Conservation (phyloP, 108 stramenopile genomes). For the Conticribra guillardii region DNA sequence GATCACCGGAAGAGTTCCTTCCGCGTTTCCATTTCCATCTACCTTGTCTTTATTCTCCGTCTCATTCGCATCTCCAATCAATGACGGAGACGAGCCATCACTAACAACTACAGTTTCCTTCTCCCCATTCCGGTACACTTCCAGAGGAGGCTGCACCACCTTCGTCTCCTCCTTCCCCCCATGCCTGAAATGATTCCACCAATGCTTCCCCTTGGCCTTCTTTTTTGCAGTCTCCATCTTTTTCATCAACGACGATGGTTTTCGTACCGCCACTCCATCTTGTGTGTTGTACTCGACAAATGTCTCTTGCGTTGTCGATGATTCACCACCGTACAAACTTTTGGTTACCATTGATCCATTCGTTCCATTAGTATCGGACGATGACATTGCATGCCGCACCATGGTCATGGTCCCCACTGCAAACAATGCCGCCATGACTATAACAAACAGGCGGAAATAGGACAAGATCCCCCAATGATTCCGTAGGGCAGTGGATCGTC, state of each 20-base stretch:
- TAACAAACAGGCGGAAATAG: constrained; percentile 18
- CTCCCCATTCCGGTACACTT: constrained; percentile 24
- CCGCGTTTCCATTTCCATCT: no score
- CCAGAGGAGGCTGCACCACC: constrained; percentile 1
- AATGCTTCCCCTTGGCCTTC: constrained; percentile 21
- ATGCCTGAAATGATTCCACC: constrained; percentile 14
- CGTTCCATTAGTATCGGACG: neutral
- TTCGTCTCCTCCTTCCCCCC: neutral
- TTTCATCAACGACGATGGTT: constrained; percentile 17
- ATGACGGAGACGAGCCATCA: neutral
- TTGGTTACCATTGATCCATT: neutral
- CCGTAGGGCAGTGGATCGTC: neutral
- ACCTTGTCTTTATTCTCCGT: neutral
- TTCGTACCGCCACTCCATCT: neutral
- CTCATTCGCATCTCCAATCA: neutral
- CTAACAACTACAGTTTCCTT: neutral
- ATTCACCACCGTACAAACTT: neutral
- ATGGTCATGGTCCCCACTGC: constrained; percentile 25
- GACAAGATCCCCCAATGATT: constrained; percentile 4
- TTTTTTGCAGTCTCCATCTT: constrained; percentile 41
- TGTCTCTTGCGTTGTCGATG: neutral
- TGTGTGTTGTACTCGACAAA: neutral
- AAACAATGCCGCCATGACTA: constrained; percentile 21
- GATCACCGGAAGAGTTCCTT: constrained; percentile 16
- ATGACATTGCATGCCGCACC: neutral